phyloP scores from a whole-genome alignment of 2,329 filamentous ascomycete species.

The Hymenoscyphus fraxineus region DNA sequence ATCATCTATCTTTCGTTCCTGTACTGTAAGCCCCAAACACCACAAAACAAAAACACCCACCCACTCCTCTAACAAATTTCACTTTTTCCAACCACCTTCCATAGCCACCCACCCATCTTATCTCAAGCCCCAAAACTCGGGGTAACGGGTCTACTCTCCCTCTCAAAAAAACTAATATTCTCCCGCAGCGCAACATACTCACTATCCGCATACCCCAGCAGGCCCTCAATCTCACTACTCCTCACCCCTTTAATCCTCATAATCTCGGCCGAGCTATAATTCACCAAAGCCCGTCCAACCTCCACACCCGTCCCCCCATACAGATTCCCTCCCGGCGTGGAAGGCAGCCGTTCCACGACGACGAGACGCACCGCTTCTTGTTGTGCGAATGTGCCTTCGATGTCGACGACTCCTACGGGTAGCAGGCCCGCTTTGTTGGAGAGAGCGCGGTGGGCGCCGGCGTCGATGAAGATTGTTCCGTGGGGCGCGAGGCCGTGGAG shows the following conservation, averaged over 20 bases:
- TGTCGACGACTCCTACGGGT: slow-evolving; percentile 84
- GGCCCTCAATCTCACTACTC: slow-evolving; percentile 73
- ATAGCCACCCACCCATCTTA: background rate
- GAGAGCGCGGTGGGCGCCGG: slow-evolving; percentile 79
- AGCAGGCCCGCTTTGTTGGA: slow-evolving; percentile 81
- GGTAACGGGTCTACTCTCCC: slow-evolving; percentile 32
- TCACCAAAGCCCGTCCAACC: slow-evolving; percentile 84
- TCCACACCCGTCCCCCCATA: slow-evolving; percentile 58
- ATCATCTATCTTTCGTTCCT: background rate
- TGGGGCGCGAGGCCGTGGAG: slow-evolving; percentile 87
- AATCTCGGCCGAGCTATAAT: slow-evolving; percentile 87
- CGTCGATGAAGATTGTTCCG: slow-evolving; percentile 87
- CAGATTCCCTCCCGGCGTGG: slow-evolving; percentile 37
- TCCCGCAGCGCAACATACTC: slow-evolving; percentile 90
- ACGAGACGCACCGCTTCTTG: slow-evolving; percentile 88
- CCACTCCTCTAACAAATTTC: background rate
- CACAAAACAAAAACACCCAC: background rate
- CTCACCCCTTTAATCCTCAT: slow-evolving; percentile 76
- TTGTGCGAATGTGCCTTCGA: slow-evolving; percentile 83
- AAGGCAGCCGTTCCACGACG: slow-evolving; percentile 60
- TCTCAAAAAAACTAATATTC: slow-evolving; percentile 67
- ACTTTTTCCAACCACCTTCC: background rate
- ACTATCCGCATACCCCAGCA: slow-evolving; percentile 88
- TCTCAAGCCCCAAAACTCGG: slow-evolving; percentile 19
- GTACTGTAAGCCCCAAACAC: background rate